Evolutionary conservation across 768 basidiomycete genomes (phyloP).

Genomic region (Floccularia luteovirens): DNA sequence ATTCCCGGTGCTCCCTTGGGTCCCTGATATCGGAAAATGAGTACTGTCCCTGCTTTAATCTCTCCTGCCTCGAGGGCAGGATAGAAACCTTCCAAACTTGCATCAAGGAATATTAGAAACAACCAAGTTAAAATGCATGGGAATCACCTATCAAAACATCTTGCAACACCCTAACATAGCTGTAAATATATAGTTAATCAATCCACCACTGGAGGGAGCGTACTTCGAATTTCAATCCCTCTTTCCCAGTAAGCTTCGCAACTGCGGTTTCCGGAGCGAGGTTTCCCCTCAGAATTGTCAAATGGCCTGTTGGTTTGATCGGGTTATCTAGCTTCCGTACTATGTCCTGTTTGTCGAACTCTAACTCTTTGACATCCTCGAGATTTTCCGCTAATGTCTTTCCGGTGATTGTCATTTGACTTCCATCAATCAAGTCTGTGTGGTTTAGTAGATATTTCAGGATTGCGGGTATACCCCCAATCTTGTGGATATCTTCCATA

Average conservation of each 20-base stretch:
- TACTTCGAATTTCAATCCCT: constrained; percentile 79
- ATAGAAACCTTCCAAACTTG: constrained; percentile 66
- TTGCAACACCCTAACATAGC: constrained; percentile 54
- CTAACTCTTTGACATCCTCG: constrained; percentile 63
- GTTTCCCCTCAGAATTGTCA: constrained; percentile 85
- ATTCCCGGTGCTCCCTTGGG: constrained; percentile 90
- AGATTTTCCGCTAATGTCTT: constrained; percentile 87
- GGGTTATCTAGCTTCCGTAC: constrained; percentile 66
- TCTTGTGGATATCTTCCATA: constrained; percentile 86
- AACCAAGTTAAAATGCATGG: background rate
- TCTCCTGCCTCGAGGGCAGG: constrained; percentile 66
- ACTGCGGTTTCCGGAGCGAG: constrained; percentile 83
- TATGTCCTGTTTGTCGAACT: constrained; percentile 72
- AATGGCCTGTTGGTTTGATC: constrained; percentile 81
- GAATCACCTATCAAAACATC: constrained; percentile 65
- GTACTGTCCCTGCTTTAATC: constrained; percentile 65
- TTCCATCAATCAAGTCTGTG: constrained; percentile 74
- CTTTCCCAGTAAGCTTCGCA: constrained; percentile 91
- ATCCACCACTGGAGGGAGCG: constrained; percentile 6
- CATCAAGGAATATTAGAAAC: background rate
- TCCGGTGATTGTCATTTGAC: constrained; percentile 84
- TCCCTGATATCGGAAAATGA: constrained; percentile 85
- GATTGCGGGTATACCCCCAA: constrained; percentile 80
- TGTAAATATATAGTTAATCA: background rate
- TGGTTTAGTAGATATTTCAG: constrained; percentile 78